Conservation (phyloP, 768 basidiomycete species). For the Rhodotorula kratochvilovae region DNA sequence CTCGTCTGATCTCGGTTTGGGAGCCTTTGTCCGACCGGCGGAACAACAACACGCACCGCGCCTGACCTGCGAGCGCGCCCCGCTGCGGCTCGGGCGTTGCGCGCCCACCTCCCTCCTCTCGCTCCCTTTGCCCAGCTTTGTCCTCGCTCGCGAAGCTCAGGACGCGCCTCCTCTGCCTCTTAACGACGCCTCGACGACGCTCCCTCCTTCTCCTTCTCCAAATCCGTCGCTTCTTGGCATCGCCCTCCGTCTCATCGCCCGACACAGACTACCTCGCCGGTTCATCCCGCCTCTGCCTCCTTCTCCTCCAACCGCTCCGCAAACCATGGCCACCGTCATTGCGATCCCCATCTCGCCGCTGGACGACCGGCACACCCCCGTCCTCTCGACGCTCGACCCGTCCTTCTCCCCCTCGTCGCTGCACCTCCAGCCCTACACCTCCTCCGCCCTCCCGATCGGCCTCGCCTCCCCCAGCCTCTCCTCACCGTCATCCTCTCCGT, state of each 20-base stretch:
- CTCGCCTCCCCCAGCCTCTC: not conserved
- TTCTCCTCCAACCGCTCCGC: not conserved
- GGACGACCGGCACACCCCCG: not conserved
- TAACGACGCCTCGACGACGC: not conserved
- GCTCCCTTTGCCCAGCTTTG: not conserved
- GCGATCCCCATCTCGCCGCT: constrained; percentile 3
- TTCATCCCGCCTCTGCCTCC: too few relatives aligned
- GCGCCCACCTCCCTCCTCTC: too few relatives aligned
- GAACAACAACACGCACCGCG: not conserved
- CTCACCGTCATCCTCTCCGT: not conserved
- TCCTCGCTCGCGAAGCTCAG: not conserved
- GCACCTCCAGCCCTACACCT: constrained; percentile 19
- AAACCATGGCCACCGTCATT: constrained; percentile 16
- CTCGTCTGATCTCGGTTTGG: too few relatives aligned
- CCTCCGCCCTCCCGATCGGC: not conserved
- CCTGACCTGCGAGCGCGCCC: not conserved
- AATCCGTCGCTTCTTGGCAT: not conserved
- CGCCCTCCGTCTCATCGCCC: not conserved
- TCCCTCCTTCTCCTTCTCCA: not conserved
- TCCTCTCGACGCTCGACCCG: constrained; percentile 32
- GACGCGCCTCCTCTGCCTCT: not conserved
- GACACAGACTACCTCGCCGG: too few relatives aligned
- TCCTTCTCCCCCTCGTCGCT: constrained; percentile 24
- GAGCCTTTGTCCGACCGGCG: not conserved
- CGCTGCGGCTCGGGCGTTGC: not conserved